A percentile compares a stretch with the other conserved stretches of the same genome.
phyloP scores from a whole-genome alignment of 2,329 filamentous ascomycete genomes.

The Phialemonium atrogriseum region DNA sequence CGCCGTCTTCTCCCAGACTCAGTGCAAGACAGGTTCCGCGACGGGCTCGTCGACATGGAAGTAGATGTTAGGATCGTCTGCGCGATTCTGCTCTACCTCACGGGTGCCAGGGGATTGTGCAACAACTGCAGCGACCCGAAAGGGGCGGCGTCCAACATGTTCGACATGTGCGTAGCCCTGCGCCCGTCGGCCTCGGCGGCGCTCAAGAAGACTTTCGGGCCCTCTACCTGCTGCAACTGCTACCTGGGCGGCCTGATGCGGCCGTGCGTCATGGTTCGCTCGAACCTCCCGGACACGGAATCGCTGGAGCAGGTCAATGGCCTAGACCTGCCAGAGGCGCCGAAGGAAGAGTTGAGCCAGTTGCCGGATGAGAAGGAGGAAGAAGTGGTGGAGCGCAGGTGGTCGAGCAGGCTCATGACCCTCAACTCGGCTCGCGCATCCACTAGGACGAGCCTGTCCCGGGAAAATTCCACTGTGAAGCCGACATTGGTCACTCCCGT shows the following conservation, averaged over 20 bases:
- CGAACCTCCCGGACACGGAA: no score
- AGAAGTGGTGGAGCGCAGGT: background rate
- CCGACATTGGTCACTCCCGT: no score
- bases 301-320: no score
- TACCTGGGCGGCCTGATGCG: no score
- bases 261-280: no score
- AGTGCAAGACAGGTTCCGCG: slow-evolving; percentile 5
- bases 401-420: slow-evolving; percentile 3
- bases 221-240: no score
- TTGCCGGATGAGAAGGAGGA: background rate
- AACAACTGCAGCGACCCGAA: background rate
- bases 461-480: no score
- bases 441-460: no score
- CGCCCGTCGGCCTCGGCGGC: background rate
- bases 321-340: no score
- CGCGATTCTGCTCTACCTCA: slow-evolving; percentile 6
- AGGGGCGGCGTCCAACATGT: background rate
- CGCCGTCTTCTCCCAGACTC: slow-evolving; percentile 5
- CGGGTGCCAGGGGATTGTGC: background rate
- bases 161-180: slow-evolving; percentile 5
- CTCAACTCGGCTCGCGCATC: no score
- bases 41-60: no score
- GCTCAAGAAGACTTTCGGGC: slow-evolving; percentile 3
- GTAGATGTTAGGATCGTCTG: slow-evolving; percentile 1
- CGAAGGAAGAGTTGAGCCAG: background rate